Percentiles rank a stretch among this genome's conserved stretches.
These are phyloP conservation scores for Xylariaceae sp. DNA, from an alignment of 2,329 filamentous ascomycete species.

Conservation along the genomic window DNA sequence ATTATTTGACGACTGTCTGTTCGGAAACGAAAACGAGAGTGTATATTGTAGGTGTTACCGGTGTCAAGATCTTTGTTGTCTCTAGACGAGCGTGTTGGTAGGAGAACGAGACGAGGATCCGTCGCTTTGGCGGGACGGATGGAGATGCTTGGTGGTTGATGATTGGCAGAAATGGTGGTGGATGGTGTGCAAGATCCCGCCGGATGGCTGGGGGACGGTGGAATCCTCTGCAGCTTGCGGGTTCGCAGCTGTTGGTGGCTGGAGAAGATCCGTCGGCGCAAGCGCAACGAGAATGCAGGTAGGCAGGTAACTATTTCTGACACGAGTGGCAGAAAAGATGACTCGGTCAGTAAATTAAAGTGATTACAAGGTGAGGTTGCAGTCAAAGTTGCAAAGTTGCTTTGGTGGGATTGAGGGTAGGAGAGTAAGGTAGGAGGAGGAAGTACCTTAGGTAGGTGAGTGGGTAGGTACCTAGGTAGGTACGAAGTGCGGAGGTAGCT, in stretches of 20 bases:
- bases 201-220: conserved; percentile 8
- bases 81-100: neutral
- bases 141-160: neutral
- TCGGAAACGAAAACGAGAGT: neutral
- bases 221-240: neutral
- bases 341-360: too few relatives aligned
- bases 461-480: too few relatives aligned
- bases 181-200: conserved; percentile 10
- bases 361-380: too few relatives aligned
- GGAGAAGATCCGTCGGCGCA: conserved; percentile 11
- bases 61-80: neutral
- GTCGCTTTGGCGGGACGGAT: conserved; percentile 7
- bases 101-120: conserved; percentile 7
- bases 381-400: too few relatives aligned
- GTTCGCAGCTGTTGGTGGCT: conserved; percentile 4
- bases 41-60: conserved; percentile 1
- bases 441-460: too few relatives aligned
- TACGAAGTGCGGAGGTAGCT: too few relatives aligned
- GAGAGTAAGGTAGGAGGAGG: too few relatives aligned
- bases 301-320: too few relatives aligned
- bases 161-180: conserved; percentile 13
- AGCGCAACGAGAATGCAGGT: too few relatives aligned
- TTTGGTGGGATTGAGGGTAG: too few relatives aligned
- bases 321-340: too few relatives aligned
- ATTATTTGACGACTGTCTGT: neutral